A percentile compares a stretch with the other conserved stretches of the same genome.
These are phyloP conservation scores for Talaromyces nanjingensis DNA, from an alignment of 495 filamentous ascomycete species.

Conservation along the genomic window DNA sequence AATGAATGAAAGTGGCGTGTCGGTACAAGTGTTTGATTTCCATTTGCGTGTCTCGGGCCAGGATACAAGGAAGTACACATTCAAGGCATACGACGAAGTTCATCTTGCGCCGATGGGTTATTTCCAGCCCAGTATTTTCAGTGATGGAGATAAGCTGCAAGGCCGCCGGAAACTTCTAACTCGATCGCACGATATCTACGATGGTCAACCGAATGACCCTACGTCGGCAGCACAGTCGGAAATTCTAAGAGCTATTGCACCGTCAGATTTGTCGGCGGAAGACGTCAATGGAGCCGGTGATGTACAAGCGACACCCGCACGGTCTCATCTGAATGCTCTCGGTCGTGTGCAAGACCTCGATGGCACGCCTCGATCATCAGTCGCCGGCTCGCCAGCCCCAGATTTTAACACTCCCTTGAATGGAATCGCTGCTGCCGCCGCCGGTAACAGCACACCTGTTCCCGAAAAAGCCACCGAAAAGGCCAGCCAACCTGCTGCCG, in stretches of 20 bases:
- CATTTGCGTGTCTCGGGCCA: conserved; percentile 82
- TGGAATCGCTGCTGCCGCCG: conserved; percentile 24
- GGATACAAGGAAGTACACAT: conserved; percentile 82
- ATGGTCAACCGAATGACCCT: conserved; percentile 84
- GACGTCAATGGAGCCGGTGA: conserved; percentile 24
- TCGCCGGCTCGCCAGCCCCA: conserved; percentile 77
- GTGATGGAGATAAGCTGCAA: conserved; percentile 67
- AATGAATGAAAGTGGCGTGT: conserved; percentile 75
- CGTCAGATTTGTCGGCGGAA: conserved; percentile 22
- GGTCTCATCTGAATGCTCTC: conserved; percentile 31
- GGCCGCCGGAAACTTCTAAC: conserved; percentile 72
- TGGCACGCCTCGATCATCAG: conserved; percentile 73
- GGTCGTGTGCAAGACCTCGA: conserved; percentile 49
- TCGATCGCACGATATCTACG: conserved; percentile 88
- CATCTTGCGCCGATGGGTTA: conserved; percentile 85
- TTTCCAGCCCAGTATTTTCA: conserved; percentile 82
- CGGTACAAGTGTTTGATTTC: conserved; percentile 75
- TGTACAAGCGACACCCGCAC: conserved; percentile 33
- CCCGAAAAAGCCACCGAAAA: conserved; percentile 7
- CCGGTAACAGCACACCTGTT: conserved; percentile 29
- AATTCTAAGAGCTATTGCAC: conserved; percentile 63
- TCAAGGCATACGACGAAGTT: conserved; percentile 93
- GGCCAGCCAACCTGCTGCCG: conserved; percentile 61
- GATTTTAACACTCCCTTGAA: conserved; percentile 61
- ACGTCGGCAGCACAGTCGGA: conserved; percentile 76